Conservation (phyloP, 345 rosid genomes). For the Sisymbrium altissimum region DNA sequence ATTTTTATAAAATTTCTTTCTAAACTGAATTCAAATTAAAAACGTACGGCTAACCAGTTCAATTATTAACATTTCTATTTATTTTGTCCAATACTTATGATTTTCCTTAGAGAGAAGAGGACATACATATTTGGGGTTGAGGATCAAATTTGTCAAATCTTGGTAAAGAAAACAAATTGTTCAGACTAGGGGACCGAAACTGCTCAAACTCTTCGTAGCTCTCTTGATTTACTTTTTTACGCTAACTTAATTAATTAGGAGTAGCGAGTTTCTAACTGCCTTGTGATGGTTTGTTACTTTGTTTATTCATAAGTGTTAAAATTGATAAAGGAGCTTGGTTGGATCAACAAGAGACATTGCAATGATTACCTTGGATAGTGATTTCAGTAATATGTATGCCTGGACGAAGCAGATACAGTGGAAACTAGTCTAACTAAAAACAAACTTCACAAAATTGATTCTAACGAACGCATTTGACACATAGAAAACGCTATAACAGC, state of each 20-base stretch:
- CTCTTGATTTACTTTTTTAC: too few relatives aligned
- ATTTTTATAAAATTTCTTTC: too few relatives aligned
- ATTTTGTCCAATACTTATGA: too few relatives aligned
- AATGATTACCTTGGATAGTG: background rate
- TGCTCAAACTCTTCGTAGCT: too few relatives aligned
- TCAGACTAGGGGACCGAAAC: too few relatives aligned
- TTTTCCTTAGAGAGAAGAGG: too few relatives aligned
- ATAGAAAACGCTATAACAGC: background rate
- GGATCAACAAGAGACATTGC: background rate
- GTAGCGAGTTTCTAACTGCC: slow-evolving; percentile 16
- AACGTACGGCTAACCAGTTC: too few relatives aligned
- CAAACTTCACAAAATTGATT: slow-evolving; percentile 10
- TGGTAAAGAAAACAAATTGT: too few relatives aligned
- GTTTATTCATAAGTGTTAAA: background rate
- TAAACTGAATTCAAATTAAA: too few relatives aligned
- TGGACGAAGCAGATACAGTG: background rate
- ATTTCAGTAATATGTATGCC: background rate
- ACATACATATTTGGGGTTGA: too few relatives aligned
- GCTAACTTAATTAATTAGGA: background rate
- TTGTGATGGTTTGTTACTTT: background rate
- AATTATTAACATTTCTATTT: too few relatives aligned
- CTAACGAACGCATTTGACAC: background rate
- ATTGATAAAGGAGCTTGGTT: slow-evolving; percentile 5
- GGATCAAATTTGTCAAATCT: too few relatives aligned
- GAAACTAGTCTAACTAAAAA: background rate